phyloP scores from a whole-genome alignment of 805 yeast genomes.

The Sugiyamaella smithiae region DNA sequence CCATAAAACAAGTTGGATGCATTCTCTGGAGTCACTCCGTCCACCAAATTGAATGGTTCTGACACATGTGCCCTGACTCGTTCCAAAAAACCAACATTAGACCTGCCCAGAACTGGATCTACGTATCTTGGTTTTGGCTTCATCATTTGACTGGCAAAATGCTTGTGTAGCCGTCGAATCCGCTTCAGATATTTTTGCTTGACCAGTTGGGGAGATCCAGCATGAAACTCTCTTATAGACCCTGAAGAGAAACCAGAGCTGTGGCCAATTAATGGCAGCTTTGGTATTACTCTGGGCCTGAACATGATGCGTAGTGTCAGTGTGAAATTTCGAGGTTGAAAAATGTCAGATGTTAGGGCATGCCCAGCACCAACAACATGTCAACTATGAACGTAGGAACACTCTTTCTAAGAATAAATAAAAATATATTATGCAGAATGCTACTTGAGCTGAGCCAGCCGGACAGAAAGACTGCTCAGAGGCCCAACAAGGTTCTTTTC shows the following conservation, averaged over 20 bases:
- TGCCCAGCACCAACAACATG: too few relatives aligned
- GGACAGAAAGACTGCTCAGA: not conserved
- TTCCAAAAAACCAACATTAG: slow-evolving; percentile 60
- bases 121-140: slow-evolving; percentile 38
- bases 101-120: slow-evolving; percentile 84
- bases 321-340: slow-evolving; percentile 1
- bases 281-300: not conserved
- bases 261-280: not conserved
- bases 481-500: not conserved
- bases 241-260: not conserved
- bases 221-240: slow-evolving; percentile 10
- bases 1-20: slow-evolving; percentile 76
- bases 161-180: slow-evolving; percentile 28
- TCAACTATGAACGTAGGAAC: too few relatives aligned
- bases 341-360: slow-evolving; percentile 2
- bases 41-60: slow-evolving; percentile 63
- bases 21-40: slow-evolving; percentile 57
- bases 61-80: slow-evolving; percentile 64
- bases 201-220: slow-evolving; percentile 8
- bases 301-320: not conserved
- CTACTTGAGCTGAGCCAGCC: too few relatives aligned
- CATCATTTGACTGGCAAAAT: slow-evolving; percentile 27
- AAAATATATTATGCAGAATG: too few relatives aligned
- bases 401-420: too few relatives aligned
- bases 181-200: slow-evolving; percentile 19